phyloP scores from a whole-genome alignment of 2,329 filamentous ascomycete genomes.

The Cladophialophora carrionii region DNA sequence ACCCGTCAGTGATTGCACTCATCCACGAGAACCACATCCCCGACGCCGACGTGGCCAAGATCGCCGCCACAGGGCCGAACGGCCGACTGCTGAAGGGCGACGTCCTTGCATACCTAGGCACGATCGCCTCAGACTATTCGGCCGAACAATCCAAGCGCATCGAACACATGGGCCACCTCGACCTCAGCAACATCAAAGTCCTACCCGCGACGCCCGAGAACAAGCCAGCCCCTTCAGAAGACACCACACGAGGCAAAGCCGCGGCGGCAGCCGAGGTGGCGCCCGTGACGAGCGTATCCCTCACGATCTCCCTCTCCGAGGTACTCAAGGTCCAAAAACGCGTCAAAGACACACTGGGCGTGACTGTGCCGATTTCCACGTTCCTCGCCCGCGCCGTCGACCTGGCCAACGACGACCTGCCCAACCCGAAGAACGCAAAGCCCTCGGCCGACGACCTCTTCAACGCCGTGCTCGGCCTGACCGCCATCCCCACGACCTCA shows the following conservation, averaged over 20 bases:
- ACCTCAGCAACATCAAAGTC: slow-evolving; percentile 93
- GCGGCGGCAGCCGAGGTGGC: slow-evolving; percentile 42
- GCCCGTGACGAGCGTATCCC: slow-evolving; percentile 60
- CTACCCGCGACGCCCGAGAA: slow-evolving; percentile 50
- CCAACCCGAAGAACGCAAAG: slow-evolving; percentile 64
- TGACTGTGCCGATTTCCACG: slow-evolving; percentile 79
- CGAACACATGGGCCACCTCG: slow-evolving; percentile 76
- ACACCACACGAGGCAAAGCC: slow-evolving; percentile 28
- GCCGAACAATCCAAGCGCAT: slow-evolving; percentile 71
- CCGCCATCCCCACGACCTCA: slow-evolving; percentile 56
- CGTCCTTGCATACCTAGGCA: slow-evolving; percentile 84
- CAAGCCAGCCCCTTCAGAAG: neutral
- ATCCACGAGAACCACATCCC: slow-evolving; percentile 78
- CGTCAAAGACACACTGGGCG: slow-evolving; percentile 74
- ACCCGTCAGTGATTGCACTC: slow-evolving; percentile 80
- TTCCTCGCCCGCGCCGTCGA: slow-evolving; percentile 85
- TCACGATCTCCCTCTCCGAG: slow-evolving; percentile 70
- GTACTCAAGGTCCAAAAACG: slow-evolving; percentile 80
- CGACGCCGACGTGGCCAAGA: slow-evolving; percentile 74
- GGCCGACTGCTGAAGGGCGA: slow-evolving; percentile 94
- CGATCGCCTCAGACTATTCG: slow-evolving; percentile 72
- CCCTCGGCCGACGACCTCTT: slow-evolving; percentile 83
- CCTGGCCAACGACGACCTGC: slow-evolving; percentile 84
- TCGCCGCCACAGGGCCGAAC: slow-evolving; percentile 83
- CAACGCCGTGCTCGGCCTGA: slow-evolving; percentile 78